Conservation (phyloP, 2,329 filamentous ascomycete genomes). For the Fusarium coffeatum region DNA sequence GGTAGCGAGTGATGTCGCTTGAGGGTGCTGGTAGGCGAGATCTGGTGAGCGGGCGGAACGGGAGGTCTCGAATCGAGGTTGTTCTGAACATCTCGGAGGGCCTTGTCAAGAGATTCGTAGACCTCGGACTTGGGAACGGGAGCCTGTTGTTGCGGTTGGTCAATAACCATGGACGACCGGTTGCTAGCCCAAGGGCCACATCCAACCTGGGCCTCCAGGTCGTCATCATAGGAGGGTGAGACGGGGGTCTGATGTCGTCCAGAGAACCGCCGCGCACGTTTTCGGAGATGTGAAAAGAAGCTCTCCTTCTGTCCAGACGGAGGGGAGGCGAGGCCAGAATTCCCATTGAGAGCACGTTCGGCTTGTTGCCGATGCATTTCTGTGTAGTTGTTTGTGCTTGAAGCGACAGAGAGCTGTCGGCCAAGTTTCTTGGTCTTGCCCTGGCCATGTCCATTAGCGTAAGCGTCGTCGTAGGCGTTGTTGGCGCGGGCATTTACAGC, state of each 20-base stretch:
- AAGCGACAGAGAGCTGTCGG: conserved; percentile 90
- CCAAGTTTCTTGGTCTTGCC: conserved; percentile 92
- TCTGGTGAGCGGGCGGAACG: conserved; percentile 65
- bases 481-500: conserved; percentile 90
- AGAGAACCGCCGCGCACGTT: conserved; percentile 90
- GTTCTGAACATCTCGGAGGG: conserved; percentile 66
- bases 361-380: conserved; percentile 92
- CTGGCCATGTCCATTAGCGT: conserved; percentile 57
- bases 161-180: conserved; percentile 84
- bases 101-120: conserved; percentile 71
- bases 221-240: conserved; percentile 85
- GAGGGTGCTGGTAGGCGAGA: conserved; percentile 61
- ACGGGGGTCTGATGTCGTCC: conserved; percentile 87
- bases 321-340: conserved; percentile 79
- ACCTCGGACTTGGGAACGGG: conserved; percentile 65
- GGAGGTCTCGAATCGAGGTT: conserved; percentile 60
- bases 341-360: conserved; percentile 88
- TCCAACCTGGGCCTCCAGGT: conserved; percentile 91
- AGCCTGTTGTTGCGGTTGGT: conserved; percentile 63
- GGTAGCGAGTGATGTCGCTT: conserved; percentile 75
- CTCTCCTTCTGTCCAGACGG: conserved; percentile 88
- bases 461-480: conserved; percentile 66
- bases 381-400: conserved; percentile 91
- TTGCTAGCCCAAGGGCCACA: conserved; percentile 91
- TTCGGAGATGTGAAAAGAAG: conserved; percentile 97